A percentile compares a stretch with the other conserved stretches of the same genome.
Evolutionary conservation across 228 moss, liverwort and hornwort genomes (phyloP).

Genomic region (Sphagnum fallax): DNA sequence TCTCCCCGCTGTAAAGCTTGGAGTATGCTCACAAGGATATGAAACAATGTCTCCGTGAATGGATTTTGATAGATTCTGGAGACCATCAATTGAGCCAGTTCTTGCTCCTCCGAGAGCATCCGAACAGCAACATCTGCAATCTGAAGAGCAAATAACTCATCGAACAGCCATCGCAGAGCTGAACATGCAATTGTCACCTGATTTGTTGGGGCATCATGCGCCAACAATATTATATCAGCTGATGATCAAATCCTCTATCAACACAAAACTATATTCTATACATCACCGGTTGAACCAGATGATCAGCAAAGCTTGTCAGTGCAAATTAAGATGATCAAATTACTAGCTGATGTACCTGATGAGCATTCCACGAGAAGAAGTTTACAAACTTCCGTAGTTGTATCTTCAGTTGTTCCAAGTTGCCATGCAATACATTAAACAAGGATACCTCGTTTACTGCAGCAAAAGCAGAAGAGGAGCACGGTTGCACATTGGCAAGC

Average conservation of each 20-base stretch:
- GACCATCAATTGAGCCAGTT: slow-evolving; percentile 89
- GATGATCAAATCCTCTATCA: too few species aligned
- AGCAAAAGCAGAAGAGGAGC: slow-evolving; percentile 56
- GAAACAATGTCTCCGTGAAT: slow-evolving; percentile 77
- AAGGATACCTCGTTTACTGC: slow-evolving; percentile 68
- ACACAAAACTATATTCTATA: too few species aligned
- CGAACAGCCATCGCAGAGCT: slow-evolving; percentile 81
- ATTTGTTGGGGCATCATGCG: slow-evolving; percentile 26
- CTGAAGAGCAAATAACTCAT: slow-evolving; percentile 90
- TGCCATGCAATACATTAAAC: slow-evolving; percentile 78
- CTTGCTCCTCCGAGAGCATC: slow-evolving; percentile 88
- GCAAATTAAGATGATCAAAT: too few species aligned
- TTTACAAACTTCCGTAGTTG: slow-evolving; percentile 81
- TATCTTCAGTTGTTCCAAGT: slow-evolving; percentile 74
- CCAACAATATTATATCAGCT: slow-evolving; percentile 29
- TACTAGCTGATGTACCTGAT: slow-evolving; percentile 31
- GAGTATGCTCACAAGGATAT: slow-evolving; percentile 76
- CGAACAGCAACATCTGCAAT: slow-evolving; percentile 74
- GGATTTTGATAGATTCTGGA: slow-evolving; percentile 93
- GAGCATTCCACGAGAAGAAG: slow-evolving; percentile 92
- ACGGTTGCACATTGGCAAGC: slow-evolving; percentile 80
- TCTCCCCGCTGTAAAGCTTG: slow-evolving; percentile 80
- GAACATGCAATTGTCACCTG: slow-evolving; percentile 84
- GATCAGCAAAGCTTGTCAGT: too few species aligned
- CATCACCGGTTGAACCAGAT: too few species aligned